phyloP scores from a whole-genome alignment of 805 yeast genomes.

The Nakazawaea laoshanensis region DNA sequence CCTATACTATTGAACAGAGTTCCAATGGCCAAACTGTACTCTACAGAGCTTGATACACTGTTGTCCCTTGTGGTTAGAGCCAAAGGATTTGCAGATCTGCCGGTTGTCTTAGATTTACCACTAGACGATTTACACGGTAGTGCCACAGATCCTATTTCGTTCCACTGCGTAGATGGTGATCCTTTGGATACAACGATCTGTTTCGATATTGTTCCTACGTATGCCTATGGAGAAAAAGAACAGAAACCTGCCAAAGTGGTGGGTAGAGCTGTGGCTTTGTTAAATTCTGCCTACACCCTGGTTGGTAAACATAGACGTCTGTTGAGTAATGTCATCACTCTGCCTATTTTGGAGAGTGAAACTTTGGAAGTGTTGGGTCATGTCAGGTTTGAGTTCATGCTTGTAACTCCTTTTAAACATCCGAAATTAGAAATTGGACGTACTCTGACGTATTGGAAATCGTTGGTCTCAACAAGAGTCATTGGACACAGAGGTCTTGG shows the following conservation, averaged over 20 bases:
- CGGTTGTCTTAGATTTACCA: conserved; percentile 69
- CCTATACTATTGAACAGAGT: conserved; percentile 66
- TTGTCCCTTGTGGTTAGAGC: conserved; percentile 62
- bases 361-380: conserved; percentile 72
- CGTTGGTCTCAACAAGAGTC: conserved; percentile 78
- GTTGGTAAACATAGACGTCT: conserved; percentile 66
- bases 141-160: conserved; percentile 68
- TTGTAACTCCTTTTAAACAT: conserved; percentile 67
- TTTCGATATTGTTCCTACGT: conserved; percentile 88
- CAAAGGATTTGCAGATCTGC: conserved; percentile 35
- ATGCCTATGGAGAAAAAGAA: conserved; percentile 35
- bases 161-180: conserved; percentile 44
- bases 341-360: conserved; percentile 69
- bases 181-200: conserved; percentile 50
- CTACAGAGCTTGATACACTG: conserved; percentile 86
- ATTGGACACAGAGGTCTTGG: conserved; percentile 97
- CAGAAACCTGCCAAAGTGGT: conserved; percentile 31
- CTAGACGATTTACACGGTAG: conserved; percentile 66
- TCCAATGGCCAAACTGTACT: conserved; percentile 66
- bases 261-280: conserved; percentile 79
- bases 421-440: conserved; percentile 55
- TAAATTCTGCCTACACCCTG: conserved; percentile 50
- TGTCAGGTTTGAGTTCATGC: conserved; percentile 64
- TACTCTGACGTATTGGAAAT: conserved; percentile 85
- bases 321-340: conserved; percentile 52